Evolutionary conservation across 495 filamentous ascomycete species (phyloP), one percentile per base, ranked within the genome.

Genomic region (Hyaloscypha variabilis): DNA sequence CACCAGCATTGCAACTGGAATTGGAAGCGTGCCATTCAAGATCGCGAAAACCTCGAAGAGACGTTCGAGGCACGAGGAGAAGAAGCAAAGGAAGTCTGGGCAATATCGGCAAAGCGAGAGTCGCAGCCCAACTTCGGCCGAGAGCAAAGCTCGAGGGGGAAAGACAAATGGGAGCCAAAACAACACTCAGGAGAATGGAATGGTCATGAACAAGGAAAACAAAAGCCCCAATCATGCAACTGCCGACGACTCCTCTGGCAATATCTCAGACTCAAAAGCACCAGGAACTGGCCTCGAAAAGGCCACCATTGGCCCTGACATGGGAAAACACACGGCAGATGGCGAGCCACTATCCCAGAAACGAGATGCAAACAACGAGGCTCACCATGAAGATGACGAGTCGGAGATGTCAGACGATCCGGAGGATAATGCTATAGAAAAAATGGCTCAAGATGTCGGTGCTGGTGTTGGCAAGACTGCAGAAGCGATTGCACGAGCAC

Each of bases 1-100:
- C 0, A 81, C 81, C 0, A 81, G 82, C 39, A 77, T 85, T 14
- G 82, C 83, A 24, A 76, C 79, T 49, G 88, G 88, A 6, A 72
- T 90, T 39, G 86, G 85, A 6, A 77, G 82, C 19, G 78, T 89
- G 29, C 88, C 88, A 1, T 79, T 86, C 8, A 75, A 82, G 30
- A 73, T 88, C 68, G 81, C 78, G 2, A 85, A 82, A 72, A 80
- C 69, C 8, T 75, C 83, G 3, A 83, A 80, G 51, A 78, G 80
- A 66, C 76, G 81, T 19, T 64, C 79, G 73, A 74, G 79, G 64
- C 72, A 79, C 70, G 73, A 77, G 63, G 81, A 77, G 68, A 76
- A 77, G 66, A 75, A 78, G 62, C 70, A 76, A 56, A 71, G 65
- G 36, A 57, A n/a, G 11, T 59, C 34, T 8, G 57, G 26, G 21